Conservation (phyloP, 2,329 filamentous ascomycete species). For the Xylariaceae sp. region DNA sequence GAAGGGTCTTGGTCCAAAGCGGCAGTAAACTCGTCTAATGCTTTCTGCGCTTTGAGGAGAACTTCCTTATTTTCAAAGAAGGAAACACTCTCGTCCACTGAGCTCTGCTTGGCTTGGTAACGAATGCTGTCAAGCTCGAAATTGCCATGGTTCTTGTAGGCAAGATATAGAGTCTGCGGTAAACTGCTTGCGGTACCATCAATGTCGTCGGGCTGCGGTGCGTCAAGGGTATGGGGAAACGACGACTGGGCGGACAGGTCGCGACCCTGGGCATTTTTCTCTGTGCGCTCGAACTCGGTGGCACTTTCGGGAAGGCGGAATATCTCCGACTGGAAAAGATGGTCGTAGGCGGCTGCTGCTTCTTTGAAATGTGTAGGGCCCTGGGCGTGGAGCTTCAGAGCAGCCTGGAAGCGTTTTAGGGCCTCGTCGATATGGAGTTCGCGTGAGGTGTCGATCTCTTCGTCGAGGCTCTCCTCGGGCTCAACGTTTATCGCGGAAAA, state of each 20-base stretch:
- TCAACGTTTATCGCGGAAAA: constrained; percentile 93
- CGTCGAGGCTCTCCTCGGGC: constrained; percentile 81
- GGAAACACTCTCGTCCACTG: constrained; percentile 25
- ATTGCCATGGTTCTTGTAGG: constrained; percentile 93
- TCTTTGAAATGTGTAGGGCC: constrained; percentile 70
- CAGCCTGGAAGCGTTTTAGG: constrained; percentile 86
- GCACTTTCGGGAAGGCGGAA: constrained; percentile 85
- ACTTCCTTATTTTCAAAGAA: constrained; percentile 37
- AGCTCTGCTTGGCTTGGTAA: constrained; percentile 39
- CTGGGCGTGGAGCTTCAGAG: constrained; percentile 85
- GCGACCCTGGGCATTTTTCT: constrained; percentile 46
- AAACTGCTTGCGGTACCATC: constrained; percentile 76
- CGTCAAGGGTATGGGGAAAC: constrained; percentile 48
- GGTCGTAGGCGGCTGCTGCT: constrained; percentile 74
- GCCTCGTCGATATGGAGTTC: constrained; percentile 94
- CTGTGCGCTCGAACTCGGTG: constrained; percentile 75
- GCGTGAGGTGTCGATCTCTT: constrained; percentile 90
- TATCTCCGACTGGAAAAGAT: constrained; percentile 85
- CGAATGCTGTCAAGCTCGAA: constrained; percentile 75
- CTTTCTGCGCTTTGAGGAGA: constrained; percentile 37
- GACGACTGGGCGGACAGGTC: constrained; percentile 43
- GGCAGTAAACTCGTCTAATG: constrained; percentile 52
- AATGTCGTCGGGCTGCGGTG: constrained; percentile 56
- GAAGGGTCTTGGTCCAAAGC: constrained; percentile 62
- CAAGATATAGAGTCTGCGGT: constrained; percentile 83